Base-by-base conservation (phyloP, 2,329 filamentous ascomycete species). In the Cryoendolithus antarcticus region DNA sequence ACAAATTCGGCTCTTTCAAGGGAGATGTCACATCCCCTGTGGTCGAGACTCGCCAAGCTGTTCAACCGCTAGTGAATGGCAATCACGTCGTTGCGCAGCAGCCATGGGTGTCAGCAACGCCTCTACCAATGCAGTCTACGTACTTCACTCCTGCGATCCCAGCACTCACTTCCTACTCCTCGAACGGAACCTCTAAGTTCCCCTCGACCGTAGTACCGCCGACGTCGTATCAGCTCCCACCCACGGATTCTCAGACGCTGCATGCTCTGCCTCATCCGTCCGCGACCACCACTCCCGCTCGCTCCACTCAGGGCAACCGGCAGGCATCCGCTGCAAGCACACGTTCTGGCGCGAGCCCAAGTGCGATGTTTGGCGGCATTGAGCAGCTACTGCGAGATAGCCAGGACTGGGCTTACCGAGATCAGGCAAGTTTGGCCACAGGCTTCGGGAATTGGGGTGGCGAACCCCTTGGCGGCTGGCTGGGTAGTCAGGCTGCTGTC, bases 1-100 rank as follows among this genome's bases (percentile, higher is more conserved):
- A 75, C 33, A 89, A 81, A 61, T 94, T 83, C 60, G 86, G 85
- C 1, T 73, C 72, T 2, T 86, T 80, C 72, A 27, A 42, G 2
- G 72, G 38, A 70, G 76, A 79, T 38, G 69, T 77, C 5, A 69
- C 72, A 2, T 77, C 76, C 2, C 75, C 75, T n/a, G 44, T 30
- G 31, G 34, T 38, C 13, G 37, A 38, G 32, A 42, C 38, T 27
- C 35, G 34, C 12, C 32, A 29, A 2, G 19, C 19, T 21, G 19
- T 21, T 21, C 19, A 21, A 21, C 15, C 19, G n/a, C 30, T 19
- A 3, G 21, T 35, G 4, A 21, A 21, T 21, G 19, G 19, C 19
- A 21, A 21, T 21, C 19, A 21, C 19, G 19, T 21, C 19, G 19
- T 21, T 21, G 19, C 19, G 19, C 34, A 35, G 13, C 32, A 33